A percentile compares a stretch with the other conserved stretches of the same genome.
Conservation (phyloP, 495 filamentous ascomycete genomes). For the Hypoxylon intermedium region DNA sequence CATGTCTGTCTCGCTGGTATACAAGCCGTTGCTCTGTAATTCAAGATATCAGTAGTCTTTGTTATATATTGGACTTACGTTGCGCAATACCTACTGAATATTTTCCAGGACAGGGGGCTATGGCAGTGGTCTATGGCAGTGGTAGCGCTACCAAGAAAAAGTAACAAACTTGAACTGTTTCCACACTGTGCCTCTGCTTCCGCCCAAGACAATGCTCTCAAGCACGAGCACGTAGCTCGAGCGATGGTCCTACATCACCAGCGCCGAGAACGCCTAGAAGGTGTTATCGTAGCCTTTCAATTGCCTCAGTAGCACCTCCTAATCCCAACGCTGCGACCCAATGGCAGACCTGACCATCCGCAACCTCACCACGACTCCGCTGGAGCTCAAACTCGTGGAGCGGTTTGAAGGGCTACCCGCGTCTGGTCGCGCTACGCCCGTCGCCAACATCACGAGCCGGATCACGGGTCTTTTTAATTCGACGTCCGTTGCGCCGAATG, state of each 20-base stretch:
- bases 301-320: constrained; percentile 12
- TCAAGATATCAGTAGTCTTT: too few relatives aligned
- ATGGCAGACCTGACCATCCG: constrained; percentile 74
- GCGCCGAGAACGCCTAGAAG: constrained; percentile 9
- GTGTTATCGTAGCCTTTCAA: constrained; percentile 9
- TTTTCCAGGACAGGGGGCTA: too few relatives aligned
- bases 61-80: too few relatives aligned
- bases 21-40: too few relatives aligned
- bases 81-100: too few relatives aligned
- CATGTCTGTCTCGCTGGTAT: too few relatives aligned
- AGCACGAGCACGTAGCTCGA: constrained; percentile 9
- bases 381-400: constrained; percentile 78
- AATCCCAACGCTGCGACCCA: constrained; percentile 1
- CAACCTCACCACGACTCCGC: constrained; percentile 78
- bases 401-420: constrained; percentile 64
- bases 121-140: too few relatives aligned
- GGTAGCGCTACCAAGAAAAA: too few relatives aligned
- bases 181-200: too few relatives aligned
- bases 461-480: constrained; percentile 56
- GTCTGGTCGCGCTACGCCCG: constrained; percentile 41
- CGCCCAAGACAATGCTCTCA: constrained; percentile 12
- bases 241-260: constrained; percentile 23
- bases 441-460: constrained; percentile 59
- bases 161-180: constrained; percentile 10
- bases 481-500: constrained; percentile 33